These are phyloP conservation scores for Obelidium mucronatum DNA, from an alignment of 192 early-diverging fungal genomes.

Conservation along the genomic window DNA sequence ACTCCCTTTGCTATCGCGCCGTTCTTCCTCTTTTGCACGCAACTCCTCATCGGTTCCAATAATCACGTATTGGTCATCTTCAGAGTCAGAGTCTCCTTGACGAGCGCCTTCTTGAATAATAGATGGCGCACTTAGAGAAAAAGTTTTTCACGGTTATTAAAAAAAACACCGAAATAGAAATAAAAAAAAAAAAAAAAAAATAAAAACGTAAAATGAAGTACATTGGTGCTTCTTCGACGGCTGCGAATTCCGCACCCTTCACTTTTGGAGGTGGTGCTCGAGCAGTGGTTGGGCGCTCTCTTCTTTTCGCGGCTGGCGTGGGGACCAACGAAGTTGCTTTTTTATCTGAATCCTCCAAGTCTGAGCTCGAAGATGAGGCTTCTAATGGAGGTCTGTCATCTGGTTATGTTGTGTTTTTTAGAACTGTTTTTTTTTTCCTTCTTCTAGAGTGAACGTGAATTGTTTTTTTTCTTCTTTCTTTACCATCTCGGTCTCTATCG, in stretches of 20 bases:
- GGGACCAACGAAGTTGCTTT: slow-evolving; percentile 24
- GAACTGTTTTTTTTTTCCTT: not conserved
- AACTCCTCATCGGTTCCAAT: slow-evolving; percentile 35
- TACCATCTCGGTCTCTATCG: slow-evolving; percentile 12
- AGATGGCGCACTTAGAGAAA: slow-evolving; percentile 33
- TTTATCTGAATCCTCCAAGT: slow-evolving; percentile 21
- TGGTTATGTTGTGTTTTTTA: not conserved
- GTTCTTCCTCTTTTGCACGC: not conserved
- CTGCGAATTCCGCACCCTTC: slow-evolving; percentile 46
- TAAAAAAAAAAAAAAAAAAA: not conserved
- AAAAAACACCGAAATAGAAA: not conserved
- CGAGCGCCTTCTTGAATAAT: slow-evolving; percentile 49
- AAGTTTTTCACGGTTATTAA: slow-evolving; percentile 18
- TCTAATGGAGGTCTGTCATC: not conserved
- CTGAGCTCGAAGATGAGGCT: slow-evolving; percentile 11
- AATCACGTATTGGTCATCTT: slow-evolving; percentile 59
- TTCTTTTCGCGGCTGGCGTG: slow-evolving; percentile 39
- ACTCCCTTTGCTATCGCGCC: not conserved
- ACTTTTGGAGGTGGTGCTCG: slow-evolving; percentile 60
- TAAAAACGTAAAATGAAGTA: not conserved
- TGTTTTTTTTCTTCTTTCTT: not conserved
- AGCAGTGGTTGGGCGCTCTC: slow-evolving; percentile 60
- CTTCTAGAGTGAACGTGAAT: not conserved
- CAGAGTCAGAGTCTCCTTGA: slow-evolving; percentile 47
- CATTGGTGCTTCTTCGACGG: slow-evolving; percentile 44